phyloP scores from a whole-genome alignment of 108 stramenopile species.

The Cylindrotheca fusiformis region DNA sequence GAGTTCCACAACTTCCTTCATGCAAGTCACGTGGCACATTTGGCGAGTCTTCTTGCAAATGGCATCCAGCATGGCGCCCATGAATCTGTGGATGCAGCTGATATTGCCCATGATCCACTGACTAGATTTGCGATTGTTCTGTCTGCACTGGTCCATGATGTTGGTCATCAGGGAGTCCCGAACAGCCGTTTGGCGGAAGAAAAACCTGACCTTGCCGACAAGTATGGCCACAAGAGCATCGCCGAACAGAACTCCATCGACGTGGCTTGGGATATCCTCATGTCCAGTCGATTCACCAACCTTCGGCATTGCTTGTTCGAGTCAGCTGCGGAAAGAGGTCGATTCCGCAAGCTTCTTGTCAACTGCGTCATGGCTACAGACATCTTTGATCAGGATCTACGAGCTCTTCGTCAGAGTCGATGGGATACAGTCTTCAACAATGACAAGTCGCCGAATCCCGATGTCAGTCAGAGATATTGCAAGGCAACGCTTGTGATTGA shows the following conservation, averaged over 20 bases:
- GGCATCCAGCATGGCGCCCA: neutral
- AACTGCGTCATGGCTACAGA: slow-evolving; percentile 50
- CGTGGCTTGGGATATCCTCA: slow-evolving; percentile 37
- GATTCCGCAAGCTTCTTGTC: slow-evolving; percentile 39
- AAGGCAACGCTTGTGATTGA: slow-evolving; percentile 48
- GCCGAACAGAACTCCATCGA: slow-evolving; percentile 42
- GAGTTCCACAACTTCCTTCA: slow-evolving; percentile 21
- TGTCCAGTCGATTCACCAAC: slow-evolving; percentile 27
- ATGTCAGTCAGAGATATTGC: slow-evolving; percentile 6
- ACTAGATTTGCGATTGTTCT: slow-evolving; percentile 42
- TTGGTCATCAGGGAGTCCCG: slow-evolving; percentile 42
- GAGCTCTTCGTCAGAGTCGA: slow-evolving; percentile 20
- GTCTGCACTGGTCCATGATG: slow-evolving; percentile 44
- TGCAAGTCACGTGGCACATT: slow-evolving; percentile 15
- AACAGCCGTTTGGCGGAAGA: slow-evolving; percentile 46
- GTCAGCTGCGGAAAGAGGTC: slow-evolving; percentile 19
- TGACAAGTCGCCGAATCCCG: neutral
- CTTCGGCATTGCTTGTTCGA: slow-evolving; percentile 28
- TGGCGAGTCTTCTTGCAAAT: neutral
- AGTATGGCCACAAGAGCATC: slow-evolving; percentile 33
- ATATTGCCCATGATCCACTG: slow-evolving; percentile 38
- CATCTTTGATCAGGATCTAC: slow-evolving; percentile 37
- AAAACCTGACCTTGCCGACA: slow-evolving; percentile 16
- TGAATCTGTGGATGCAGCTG: slow-evolving; percentile 4
- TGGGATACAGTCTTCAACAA: slow-evolving; percentile 43